A percentile compares a stretch with the other conserved stretches of the same genome.
Evolutionary conservation across 2,329 filamentous ascomycete genomes (phyloP).

Genomic region (Nemania sp.): DNA sequence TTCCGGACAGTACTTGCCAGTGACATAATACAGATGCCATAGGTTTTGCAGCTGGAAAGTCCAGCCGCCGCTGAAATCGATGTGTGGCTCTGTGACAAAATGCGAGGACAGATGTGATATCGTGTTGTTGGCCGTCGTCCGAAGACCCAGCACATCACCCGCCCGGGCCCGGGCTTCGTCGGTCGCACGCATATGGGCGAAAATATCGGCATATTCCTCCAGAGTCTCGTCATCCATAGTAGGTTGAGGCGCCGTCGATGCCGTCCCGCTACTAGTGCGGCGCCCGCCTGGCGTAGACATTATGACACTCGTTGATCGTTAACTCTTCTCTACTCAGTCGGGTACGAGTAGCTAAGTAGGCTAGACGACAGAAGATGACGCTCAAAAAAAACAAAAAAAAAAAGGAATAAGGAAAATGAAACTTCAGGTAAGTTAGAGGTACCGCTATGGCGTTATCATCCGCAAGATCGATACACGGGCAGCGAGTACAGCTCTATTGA

Average conservation of each 20-base stretch:
- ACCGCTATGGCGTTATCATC: background rate
- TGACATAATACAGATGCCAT: slow-evolving; percentile 33
- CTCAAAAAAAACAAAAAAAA: background rate
- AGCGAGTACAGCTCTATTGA: slow-evolving; percentile 12
- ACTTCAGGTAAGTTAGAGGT: background rate
- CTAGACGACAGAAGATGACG: background rate
- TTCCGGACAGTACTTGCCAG: slow-evolving; percentile 27
- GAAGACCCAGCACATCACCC: slow-evolving; percentile 28
- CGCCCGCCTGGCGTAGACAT: slow-evolving; percentile 25
- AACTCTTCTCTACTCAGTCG: background rate
- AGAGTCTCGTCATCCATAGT: slow-evolving; percentile 23
- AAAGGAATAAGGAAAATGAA: background rate
- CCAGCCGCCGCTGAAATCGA: slow-evolving; percentile 31
- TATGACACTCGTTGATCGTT: slow-evolving; percentile 1
- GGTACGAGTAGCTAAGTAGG: background rate
- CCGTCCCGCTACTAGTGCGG: background rate
- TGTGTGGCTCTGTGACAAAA: slow-evolving; percentile 31
- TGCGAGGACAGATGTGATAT: slow-evolving; percentile 31
- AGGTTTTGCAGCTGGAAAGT: slow-evolving; percentile 31
- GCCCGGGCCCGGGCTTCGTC: slow-evolving; percentile 30
- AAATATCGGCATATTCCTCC: slow-evolving; percentile 28
- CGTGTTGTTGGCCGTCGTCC: slow-evolving; percentile 27
- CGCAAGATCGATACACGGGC: background rate
- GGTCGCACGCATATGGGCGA: slow-evolving; percentile 27
- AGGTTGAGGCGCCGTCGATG: slow-evolving; percentile 9